A percentile compares a stretch with the other conserved stretches of the same genome.
These are phyloP conservation scores for Populus trichocarpa DNA, from an alignment of 441 rosid species.

Conservation along the genomic window DNA sequence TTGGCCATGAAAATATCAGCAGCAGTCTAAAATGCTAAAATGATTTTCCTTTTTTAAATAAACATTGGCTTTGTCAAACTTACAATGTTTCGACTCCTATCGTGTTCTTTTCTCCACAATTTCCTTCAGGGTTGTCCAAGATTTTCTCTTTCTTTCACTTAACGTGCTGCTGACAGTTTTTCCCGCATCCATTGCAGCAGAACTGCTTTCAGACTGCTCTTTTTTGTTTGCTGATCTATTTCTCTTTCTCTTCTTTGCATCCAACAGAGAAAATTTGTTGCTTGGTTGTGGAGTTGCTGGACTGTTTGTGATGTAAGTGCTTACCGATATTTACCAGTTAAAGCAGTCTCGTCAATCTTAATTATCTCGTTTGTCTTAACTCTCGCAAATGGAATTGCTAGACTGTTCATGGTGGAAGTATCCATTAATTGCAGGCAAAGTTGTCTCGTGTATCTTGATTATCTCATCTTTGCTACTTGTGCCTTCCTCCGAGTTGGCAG, in stretches of 20 bases:
- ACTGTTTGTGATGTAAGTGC: conserved; percentile 9
- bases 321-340: conserved; percentile 18
- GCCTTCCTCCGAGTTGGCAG: conserved; percentile 21
- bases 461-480: conserved; percentile 16
- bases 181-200: conserved; percentile 12
- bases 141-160: conserved; percentile 51
- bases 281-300: conserved; percentile 30
- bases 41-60: conserved; percentile 9
- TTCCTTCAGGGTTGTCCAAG: conserved; percentile 58
- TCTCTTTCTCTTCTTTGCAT: conserved; percentile 37
- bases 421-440: conserved; percentile 23
- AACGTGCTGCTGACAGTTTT: conserved; percentile 26
- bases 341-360: conserved; percentile 9
- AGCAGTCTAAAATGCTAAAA: background rate
- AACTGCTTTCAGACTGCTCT: conserved; percentile 24
- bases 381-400: conserved; percentile 14
- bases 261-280: conserved; percentile 28
- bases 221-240: conserved; percentile 33
- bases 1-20: background rate
- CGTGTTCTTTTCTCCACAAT: conserved; percentile 37
- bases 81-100: conserved; percentile 15
- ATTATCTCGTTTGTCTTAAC: conserved; percentile 7
- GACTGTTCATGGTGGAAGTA: conserved; percentile 12
- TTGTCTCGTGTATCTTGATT: background rate
- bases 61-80: conserved; percentile 40